Base-by-base conservation (phyloP, 805 yeast genomes). In the Torulaspora quercuum region DNA sequence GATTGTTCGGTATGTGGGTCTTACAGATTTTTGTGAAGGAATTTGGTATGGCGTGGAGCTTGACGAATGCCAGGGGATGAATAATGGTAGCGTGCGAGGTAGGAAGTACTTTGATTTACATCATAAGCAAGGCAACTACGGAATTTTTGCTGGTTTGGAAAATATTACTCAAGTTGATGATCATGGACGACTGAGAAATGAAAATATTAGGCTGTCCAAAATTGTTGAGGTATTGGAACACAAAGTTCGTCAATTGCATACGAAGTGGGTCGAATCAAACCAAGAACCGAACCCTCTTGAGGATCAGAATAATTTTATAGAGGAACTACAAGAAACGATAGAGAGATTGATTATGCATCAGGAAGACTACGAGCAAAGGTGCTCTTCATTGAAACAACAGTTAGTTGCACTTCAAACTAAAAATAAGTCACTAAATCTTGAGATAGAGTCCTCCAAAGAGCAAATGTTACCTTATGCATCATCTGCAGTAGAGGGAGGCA, bases 1-100 rank as follows among this genome's bases (percentile, higher is more conserved):
- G 0, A 46, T 55, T 0, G 70, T 80, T 1, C 58, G 70, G 33
- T 80, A 57, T 50, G 41, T 70, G 2, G 87, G 87, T 0, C 35
- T 47, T 9, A 76, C 85, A 0, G 45, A 71, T 30, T 81, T 81
- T 62, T 77, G 83, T 3, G 60, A 69, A 0, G 87, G 86, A 4
- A 45, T 61, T 3, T 89, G 96, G 96, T 69, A 81, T 9, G 97
- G 97, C 0, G 70, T 89, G 5, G 86, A 80, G 49, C 72, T 87
- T 28, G 86, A 80, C 42, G 78, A 77, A 41, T 81, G 92, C 0
- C 66, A 68, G 7, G 97, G 97, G 1, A 84, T 80, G 60, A 86
- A 88, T 53, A 78, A 86, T 52, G 97, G 97, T 0, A 63, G 74
- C 29, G 70, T 88, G 7, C 73, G 76, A 14, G 88, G 83, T 0